Percentiles rank a stretch among this genome's conserved stretches.
Evolutionary conservation across 495 filamentous ascomycete genomes (phyloP).

Genomic region (Durotheca rogersii): DNA sequence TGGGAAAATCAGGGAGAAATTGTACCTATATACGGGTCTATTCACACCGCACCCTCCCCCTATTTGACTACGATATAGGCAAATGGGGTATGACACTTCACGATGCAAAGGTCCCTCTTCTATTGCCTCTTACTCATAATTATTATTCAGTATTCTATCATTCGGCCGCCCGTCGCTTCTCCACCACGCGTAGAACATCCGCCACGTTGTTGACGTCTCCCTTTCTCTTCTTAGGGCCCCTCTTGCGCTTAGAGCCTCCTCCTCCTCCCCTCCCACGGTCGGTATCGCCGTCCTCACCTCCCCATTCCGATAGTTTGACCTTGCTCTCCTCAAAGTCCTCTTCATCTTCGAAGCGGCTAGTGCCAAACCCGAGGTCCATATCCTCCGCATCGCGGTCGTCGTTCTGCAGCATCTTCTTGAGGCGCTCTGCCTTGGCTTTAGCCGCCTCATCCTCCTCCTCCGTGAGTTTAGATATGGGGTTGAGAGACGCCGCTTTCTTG

Average conservation of each 20-base stretch:
- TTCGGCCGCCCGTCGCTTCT: conserved; percentile 52
- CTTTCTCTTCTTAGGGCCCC: conserved; percentile 82
- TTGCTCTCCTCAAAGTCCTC: conserved; percentile 63
- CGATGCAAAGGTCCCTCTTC: background rate
- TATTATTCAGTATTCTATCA: conserved; percentile 5
- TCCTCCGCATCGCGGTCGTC: conserved; percentile 85
- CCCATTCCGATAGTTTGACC: conserved; percentile 69
- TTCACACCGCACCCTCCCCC: background rate
- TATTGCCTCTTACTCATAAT: background rate
- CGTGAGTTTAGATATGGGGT: conserved; percentile 48
- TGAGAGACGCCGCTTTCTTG: conserved; percentile 76
- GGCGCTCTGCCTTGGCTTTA: conserved; percentile 59
- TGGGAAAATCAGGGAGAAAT: conserved; percentile 12
- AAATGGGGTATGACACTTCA: background rate
- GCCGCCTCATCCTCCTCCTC: conserved; percentile 46
- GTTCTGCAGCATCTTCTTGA: conserved; percentile 71
- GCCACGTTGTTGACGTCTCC: conserved; percentile 77
- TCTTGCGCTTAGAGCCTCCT: conserved; percentile 66
- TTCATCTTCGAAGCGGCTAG: conserved; percentile 76
- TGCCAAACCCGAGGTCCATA: conserved; percentile 92
- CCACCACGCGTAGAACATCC: conserved; percentile 79
- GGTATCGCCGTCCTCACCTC: conserved; percentile 54
- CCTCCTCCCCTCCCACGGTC: conserved; percentile 47
- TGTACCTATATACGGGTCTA: no score
- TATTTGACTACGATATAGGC: no score